phyloP scores from a whole-genome alignment of 108 stramenopile species.

The Mayamaea pseudoterrestris region DNA sequence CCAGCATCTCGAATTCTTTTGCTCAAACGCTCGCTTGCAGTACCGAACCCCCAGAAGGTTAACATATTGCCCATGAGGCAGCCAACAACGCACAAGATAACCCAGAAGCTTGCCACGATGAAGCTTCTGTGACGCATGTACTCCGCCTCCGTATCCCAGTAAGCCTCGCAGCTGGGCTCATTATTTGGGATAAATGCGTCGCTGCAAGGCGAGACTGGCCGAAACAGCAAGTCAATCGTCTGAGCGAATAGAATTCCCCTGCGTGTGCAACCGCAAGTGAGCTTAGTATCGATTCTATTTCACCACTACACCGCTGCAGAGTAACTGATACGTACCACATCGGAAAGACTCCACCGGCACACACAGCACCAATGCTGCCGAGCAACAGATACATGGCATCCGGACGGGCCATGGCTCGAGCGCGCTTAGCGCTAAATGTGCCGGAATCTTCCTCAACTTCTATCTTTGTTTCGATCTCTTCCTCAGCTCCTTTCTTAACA shows the following conservation, averaged over 20 bases:
- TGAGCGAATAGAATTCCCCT: constrained; percentile 12
- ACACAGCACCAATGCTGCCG: constrained; percentile 43
- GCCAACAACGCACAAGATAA: constrained; percentile 19
- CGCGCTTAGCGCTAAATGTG: constrained; percentile 10
- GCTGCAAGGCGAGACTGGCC: constrained; percentile 28
- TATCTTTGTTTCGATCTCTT: constrained; percentile 24
- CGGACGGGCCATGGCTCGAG: constrained; percentile 25
- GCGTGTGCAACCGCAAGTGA: no score
- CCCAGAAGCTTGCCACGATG: constrained; percentile 28
- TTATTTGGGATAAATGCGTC: constrained; percentile 3
- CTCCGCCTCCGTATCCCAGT: constrained; percentile 31
- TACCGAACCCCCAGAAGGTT: constrained; percentile 51
- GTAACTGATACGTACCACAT: no score
- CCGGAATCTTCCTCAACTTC: constrained; percentile 25
- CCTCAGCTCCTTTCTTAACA: constrained; percentile 8
- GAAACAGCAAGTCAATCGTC: constrained; percentile 60
- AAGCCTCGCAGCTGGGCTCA: constrained; percentile 31
- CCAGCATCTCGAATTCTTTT: constrained; percentile 48
- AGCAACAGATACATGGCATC: constrained; percentile 23
- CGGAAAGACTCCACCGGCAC: constrained; percentile 64
- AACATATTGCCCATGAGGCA: constrained; percentile 48
- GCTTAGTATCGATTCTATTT: no score
- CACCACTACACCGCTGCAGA: no score
- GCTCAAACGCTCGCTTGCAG: constrained; percentile 56
- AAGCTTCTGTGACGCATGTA: constrained; percentile 40